A percentile compares a stretch with the other conserved stretches of the same genome.
These are phyloP conservation scores for Sporisorium graminicola DNA, from an alignment of 1,284 basidiomycete genomes.

Conservation along the genomic window DNA sequence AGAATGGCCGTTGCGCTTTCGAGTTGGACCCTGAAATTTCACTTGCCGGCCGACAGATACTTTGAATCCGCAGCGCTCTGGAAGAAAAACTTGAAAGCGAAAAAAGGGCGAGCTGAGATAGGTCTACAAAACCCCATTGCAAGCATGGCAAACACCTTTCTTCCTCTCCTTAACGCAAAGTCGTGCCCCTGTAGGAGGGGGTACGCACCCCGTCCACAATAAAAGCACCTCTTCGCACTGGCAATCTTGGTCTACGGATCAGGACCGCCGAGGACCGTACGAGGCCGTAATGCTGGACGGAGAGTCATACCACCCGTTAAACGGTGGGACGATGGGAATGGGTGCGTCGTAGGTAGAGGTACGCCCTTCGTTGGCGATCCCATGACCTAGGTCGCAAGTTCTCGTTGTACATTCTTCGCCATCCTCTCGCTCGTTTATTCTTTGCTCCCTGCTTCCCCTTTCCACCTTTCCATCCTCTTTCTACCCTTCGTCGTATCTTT, in stretches of 20 bases:
- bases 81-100: neutral
- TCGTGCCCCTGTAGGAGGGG: constrained; percentile 42
- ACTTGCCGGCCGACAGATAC: constrained; percentile 9
- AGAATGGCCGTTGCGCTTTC: constrained; percentile 3
- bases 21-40: constrained; percentile 7
- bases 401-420: constrained; percentile 49
- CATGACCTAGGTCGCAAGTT: constrained; percentile 53
- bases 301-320: constrained; percentile 38
- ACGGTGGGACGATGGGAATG: constrained; percentile 55
- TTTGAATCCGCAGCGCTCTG: constrained; percentile 4
- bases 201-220: constrained; percentile 54
- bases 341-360: constrained; percentile 49
- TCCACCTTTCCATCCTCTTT: neutral
- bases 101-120: neutral
- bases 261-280: constrained; percentile 55
- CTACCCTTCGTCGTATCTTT: neutral
- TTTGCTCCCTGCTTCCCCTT: neutral
- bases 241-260: constrained; percentile 13
- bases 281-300: constrained; percentile 60
- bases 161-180: constrained; percentile 53
- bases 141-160: constrained; percentile 10
- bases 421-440: neutral
- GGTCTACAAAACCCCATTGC: constrained; percentile 11
- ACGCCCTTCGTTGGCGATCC: constrained; percentile 48
- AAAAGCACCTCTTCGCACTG: constrained; percentile 60